A percentile compares a stretch with the other conserved stretches of the same genome.
Conservation (phyloP, 1,284 basidiomycete genomes). For the Kalmanozyma brasiliensis region DNA sequence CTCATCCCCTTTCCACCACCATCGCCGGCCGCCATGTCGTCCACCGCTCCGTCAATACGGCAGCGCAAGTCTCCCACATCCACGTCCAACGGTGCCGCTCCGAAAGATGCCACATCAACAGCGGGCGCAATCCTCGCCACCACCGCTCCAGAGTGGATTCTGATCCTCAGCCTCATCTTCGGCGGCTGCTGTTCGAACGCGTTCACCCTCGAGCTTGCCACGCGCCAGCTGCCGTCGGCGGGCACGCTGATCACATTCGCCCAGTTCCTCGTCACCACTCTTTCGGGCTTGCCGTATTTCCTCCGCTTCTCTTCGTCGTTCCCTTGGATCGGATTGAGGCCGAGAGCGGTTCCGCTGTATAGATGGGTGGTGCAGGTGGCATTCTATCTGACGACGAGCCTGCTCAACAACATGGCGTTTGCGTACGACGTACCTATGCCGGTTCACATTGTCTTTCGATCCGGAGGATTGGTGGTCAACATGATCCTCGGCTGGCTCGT, state of each 20-base stretch:
- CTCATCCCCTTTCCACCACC: constrained; percentile 6
- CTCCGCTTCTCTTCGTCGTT: constrained; percentile 15
- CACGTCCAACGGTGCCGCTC: constrained; percentile 2
- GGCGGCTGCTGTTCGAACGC: constrained; percentile 67
- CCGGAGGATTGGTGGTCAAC: constrained; percentile 85
- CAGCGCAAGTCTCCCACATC: constrained; percentile 3
- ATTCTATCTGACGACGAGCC: constrained; percentile 82
- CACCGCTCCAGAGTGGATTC: constrained; percentile 46
- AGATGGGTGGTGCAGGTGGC: constrained; percentile 84
- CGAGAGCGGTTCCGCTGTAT: constrained; percentile 74
- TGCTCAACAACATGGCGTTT: constrained; percentile 91
- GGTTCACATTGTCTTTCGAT: constrained; percentile 93
- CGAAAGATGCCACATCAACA: neutral
- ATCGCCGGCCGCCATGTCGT: constrained; percentile 3
- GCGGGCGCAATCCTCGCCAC: constrained; percentile 20
- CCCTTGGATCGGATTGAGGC: constrained; percentile 19
- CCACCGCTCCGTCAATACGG: constrained; percentile 4
- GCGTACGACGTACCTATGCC: constrained; percentile 84
- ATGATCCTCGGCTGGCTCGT: constrained; percentile 79
- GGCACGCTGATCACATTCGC: constrained; percentile 65
- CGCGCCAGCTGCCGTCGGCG: constrained; percentile 48
- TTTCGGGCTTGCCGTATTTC: constrained; percentile 52
- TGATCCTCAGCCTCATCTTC: constrained; percentile 64
- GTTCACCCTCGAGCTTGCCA: constrained; percentile 60
- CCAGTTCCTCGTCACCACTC: constrained; percentile 60